phyloP scores from a whole-genome alignment of 169 alveolate species.

The Cryptosporidium muris region DNA sequence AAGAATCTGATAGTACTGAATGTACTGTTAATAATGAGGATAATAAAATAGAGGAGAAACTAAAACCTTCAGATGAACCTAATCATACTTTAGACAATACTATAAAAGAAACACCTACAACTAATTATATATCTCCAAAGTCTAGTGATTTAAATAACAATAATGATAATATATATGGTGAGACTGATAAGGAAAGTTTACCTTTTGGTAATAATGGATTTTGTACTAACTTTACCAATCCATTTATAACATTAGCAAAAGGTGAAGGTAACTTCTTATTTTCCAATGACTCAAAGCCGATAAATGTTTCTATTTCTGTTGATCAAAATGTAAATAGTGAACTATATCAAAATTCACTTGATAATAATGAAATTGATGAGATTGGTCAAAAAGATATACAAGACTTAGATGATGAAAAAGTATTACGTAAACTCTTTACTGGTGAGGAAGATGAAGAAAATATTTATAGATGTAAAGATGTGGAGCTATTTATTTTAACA shows the following conservation, averaged over 20 bases:
- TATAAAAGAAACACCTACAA: not conserved
- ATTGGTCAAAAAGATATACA: constrained; percentile 3
- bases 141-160: not conserved
- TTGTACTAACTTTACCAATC: constrained; percentile 51
- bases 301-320: not conserved
- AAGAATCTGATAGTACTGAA: not conserved
- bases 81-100: not conserved
- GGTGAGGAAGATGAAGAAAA: constrained; percentile 69
- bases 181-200: constrained; percentile 4
- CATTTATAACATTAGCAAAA: constrained; percentile 40
- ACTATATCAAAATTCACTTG: not conserved
- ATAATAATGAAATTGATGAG: constrained; percentile 1
- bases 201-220: constrained; percentile 63
- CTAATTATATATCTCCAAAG: not conserved
- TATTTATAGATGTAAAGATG: constrained; percentile 34
- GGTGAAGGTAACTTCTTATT: constrained; percentile 37
- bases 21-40: not conserved
- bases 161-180: not conserved
- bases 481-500: constrained; percentile 36
- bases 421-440: constrained; percentile 12
- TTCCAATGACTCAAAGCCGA: constrained; percentile 18
- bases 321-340: not conserved
- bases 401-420: constrained; percentile 26
- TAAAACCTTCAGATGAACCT: not conserved
- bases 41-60: not conserved